Conservation (phyloP, 2,329 filamentous ascomycete genomes). For the Aureobasidium sp. region DNA sequence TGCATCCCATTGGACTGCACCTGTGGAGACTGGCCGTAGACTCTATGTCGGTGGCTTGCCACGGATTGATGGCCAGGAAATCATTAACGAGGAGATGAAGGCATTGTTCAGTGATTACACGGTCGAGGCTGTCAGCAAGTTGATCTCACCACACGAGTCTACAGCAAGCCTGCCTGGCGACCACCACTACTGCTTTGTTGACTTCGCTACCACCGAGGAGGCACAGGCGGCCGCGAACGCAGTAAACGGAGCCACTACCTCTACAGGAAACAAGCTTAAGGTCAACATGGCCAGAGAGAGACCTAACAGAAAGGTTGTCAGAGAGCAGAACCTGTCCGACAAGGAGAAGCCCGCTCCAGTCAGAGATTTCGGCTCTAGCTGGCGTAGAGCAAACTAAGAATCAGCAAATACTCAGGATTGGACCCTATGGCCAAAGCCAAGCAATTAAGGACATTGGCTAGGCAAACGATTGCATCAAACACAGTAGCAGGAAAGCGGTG, state of each 20-base stretch:
- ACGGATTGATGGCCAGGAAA: constrained; percentile 35
- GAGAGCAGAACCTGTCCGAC: not conserved
- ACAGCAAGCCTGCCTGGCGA: constrained; percentile 14
- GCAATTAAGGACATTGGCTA: not conserved
- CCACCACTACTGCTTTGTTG: constrained; percentile 28
- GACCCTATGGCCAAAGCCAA: not conserved
- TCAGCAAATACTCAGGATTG: not conserved
- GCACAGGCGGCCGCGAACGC: constrained; percentile 20
- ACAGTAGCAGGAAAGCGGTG: not conserved
- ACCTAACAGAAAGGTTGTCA: constrained; percentile 5
- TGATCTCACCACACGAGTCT: constrained; percentile 24
- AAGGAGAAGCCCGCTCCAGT: constrained; percentile 8
- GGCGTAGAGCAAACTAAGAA: constrained; percentile 14
- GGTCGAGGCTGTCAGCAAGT: constrained; percentile 42
- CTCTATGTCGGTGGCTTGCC: constrained; percentile 44
- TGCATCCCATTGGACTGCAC: constrained; percentile 26
- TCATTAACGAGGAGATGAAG: constrained; percentile 36
- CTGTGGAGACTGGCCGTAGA: constrained; percentile 33
- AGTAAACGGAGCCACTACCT: constrained; percentile 23
- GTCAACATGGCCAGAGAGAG: constrained; percentile 19
- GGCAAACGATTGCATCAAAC: not conserved
- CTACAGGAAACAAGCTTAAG: constrained; percentile 19
- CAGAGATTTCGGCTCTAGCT: constrained; percentile 16
- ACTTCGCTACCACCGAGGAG: constrained; percentile 23
- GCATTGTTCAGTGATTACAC: constrained; percentile 39